Evolutionary conservation across 371 early-diverging fungal species (phyloP).

Genomic region (Mortierella sp.): DNA sequence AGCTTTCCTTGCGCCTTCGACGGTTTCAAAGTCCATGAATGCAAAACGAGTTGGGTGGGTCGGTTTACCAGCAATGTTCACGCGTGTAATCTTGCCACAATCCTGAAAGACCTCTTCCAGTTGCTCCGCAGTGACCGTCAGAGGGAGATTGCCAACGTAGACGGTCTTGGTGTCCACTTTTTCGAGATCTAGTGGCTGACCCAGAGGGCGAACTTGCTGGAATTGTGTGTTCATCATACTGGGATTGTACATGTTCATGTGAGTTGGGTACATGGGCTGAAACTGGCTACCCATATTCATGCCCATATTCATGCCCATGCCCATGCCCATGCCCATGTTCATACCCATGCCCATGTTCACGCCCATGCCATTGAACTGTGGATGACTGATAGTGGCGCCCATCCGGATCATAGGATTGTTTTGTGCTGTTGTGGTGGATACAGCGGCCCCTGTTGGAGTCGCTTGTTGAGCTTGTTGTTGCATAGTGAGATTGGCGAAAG

Average conservation of each 20-base stretch:
- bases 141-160: constrained; percentile 77
- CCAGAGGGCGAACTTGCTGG: constrained; percentile 22
- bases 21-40: constrained; percentile 76
- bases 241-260: constrained; percentile 56
- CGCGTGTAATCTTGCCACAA: constrained; percentile 69
- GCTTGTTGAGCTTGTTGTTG: constrained; percentile 31
- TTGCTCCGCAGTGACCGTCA: constrained; percentile 62
- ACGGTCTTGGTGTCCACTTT: constrained; percentile 75
- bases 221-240: constrained; percentile 37
- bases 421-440: background rate
- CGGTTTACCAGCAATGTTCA: constrained; percentile 77
- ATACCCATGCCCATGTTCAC: constrained; percentile 29
- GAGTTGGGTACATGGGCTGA: constrained; percentile 47
- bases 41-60: constrained; percentile 74
- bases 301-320: constrained; percentile 23
- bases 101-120: constrained; percentile 65
- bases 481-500: constrained; percentile 30
- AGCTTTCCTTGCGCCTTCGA: constrained; percentile 66
- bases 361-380: constrained; percentile 44
- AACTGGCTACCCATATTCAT: constrained; percentile 35
- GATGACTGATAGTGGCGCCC: constrained; percentile 45
- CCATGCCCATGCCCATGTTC: constrained; percentile 21
- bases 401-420: constrained; percentile 41
- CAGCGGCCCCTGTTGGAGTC: background rate
- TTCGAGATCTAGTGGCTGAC: constrained; percentile 59